These are phyloP conservation scores for Euphorbia tirucalli DNA, from an alignment of 345 rosid species.

Conservation along the genomic window DNA sequence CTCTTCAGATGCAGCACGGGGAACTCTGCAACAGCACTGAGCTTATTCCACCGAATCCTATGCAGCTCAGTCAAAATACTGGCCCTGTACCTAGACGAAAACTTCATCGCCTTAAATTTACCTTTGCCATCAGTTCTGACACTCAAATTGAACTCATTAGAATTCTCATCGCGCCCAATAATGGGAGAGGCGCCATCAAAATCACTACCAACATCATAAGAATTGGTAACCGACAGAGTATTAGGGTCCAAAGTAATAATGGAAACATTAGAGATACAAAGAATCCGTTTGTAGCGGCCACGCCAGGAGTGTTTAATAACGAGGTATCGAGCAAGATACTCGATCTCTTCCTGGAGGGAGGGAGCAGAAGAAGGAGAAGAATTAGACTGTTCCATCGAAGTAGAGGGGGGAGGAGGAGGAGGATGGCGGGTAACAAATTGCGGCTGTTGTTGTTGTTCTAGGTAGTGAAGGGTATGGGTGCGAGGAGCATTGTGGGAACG, in stretches of 20 bases:
- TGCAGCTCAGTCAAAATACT: conserved; percentile 82
- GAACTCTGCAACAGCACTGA: conserved; percentile 70
- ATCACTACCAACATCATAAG: conserved; percentile 61
- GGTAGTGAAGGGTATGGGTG: conserved; percentile 56
- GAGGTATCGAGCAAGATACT: conserved; percentile 83
- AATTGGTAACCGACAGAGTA: conserved; percentile 72
- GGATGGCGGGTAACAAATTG: conserved; percentile 42
- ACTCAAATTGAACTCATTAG: conserved; percentile 69
- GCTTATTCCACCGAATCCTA: conserved; percentile 62
- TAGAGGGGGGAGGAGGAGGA: conserved; percentile 25
- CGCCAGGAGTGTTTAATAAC: conserved; percentile 98
- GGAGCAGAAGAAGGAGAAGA: conserved; percentile 21
- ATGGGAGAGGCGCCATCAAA: conserved; percentile 76
- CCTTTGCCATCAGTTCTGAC: conserved; percentile 91
- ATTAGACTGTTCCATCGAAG: conserved; percentile 44
- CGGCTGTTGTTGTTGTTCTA: conserved; percentile 33
- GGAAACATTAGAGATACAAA: conserved; percentile 62
- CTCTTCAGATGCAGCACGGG: conserved; percentile 78
- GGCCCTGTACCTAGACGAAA: conserved; percentile 72
- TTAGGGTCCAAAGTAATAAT: conserved; percentile 83
- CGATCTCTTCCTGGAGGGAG: conserved; percentile 66
- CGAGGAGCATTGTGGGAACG: conserved; percentile 66
- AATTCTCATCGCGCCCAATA: conserved; percentile 66
- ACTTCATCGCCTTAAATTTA: conserved; percentile 75
- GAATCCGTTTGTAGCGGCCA: conserved; percentile 89